A percentile compares a stretch with the other conserved stretches of the same genome.
Conservation (phyloP, 306 rosid genomes). For the Carpinus viminea region DNA sequence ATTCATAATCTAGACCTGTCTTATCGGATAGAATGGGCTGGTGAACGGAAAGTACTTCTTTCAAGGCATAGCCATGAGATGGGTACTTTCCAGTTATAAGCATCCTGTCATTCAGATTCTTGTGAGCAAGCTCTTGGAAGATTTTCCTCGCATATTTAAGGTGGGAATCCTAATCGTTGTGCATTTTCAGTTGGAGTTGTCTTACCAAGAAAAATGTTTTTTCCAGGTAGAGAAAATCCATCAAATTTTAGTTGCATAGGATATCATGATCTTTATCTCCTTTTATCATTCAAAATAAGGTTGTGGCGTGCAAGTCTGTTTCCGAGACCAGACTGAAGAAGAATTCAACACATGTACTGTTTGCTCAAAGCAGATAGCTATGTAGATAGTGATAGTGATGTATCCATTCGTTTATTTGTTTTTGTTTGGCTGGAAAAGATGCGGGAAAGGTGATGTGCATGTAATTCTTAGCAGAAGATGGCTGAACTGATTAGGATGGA, state of each 20-base stretch:
- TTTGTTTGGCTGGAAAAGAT: slow-evolving; percentile 8
- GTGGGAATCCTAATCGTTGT: background rate
- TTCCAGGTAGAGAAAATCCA: background rate
- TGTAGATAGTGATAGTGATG: background rate
- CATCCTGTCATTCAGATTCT: slow-evolving; percentile 3
- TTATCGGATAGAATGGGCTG: slow-evolving; percentile 75
- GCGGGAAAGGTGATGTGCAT: background rate
- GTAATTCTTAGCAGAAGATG: background rate
- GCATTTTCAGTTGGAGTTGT: background rate
- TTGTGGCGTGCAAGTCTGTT: slow-evolving; percentile 8
- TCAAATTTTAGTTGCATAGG: background rate
- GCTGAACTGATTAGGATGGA: background rate
- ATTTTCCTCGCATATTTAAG: slow-evolving; percentile 8
- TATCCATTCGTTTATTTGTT: slow-evolving; percentile 9
- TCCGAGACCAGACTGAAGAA: background rate
- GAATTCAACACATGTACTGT: background rate
- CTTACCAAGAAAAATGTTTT: background rate
- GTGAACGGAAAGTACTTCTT: slow-evolving; percentile 67
- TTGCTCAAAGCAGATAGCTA: slow-evolving; percentile 4
- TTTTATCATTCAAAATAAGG: background rate
- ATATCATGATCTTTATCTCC: background rate
- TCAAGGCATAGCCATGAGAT: slow-evolving; percentile 69
- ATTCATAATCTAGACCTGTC: slow-evolving; percentile 87
- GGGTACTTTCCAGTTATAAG: slow-evolving; percentile 54
- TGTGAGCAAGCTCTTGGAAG: slow-evolving; percentile 9